Percentiles rank a stretch among this genome's conserved stretches.
Conservation (phyloP, 768 basidiomycete genomes). For the Collybia nuda region DNA sequence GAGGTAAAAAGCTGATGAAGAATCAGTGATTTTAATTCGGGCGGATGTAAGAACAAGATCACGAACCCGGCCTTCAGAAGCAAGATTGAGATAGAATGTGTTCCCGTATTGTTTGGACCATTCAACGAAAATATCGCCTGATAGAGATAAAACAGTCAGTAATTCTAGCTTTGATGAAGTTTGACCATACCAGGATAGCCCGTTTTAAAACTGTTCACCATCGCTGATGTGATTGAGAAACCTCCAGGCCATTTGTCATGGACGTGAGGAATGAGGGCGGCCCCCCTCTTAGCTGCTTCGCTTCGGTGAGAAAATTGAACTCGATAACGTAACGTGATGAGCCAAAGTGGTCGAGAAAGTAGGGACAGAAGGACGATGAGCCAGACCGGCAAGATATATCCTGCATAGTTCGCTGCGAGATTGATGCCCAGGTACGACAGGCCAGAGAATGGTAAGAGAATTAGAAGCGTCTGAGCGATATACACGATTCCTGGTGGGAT, state of each 20-base stretch:
- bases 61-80: slow-evolving; percentile 30
- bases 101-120: slow-evolving; percentile 21
- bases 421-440: background rate
- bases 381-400: background rate
- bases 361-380: background rate
- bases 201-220: slow-evolving; percentile 21
- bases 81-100: slow-evolving; percentile 22
- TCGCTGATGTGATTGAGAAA: slow-evolving; percentile 15
- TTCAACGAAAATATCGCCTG: slow-evolving; percentile 29
- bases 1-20: slow-evolving; percentile 34
- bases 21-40: background rate
- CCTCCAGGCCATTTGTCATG: slow-evolving; percentile 22
- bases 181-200: slow-evolving; percentile 33
- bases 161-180: background rate
- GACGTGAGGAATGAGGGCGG: slow-evolving; percentile 30
- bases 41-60: background rate
- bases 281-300: slow-evolving; percentile 28
- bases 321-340: background rate
- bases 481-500: slow-evolving; percentile 1
- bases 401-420: background rate
- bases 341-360: background rate
- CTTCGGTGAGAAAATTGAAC: background rate
- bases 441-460: background rate
- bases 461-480: background rate
- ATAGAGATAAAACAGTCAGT: background rate